Evolutionary conservation across 2,329 filamentous ascomycete species (phyloP).

Genomic region (Magnaporthales sp.): DNA sequence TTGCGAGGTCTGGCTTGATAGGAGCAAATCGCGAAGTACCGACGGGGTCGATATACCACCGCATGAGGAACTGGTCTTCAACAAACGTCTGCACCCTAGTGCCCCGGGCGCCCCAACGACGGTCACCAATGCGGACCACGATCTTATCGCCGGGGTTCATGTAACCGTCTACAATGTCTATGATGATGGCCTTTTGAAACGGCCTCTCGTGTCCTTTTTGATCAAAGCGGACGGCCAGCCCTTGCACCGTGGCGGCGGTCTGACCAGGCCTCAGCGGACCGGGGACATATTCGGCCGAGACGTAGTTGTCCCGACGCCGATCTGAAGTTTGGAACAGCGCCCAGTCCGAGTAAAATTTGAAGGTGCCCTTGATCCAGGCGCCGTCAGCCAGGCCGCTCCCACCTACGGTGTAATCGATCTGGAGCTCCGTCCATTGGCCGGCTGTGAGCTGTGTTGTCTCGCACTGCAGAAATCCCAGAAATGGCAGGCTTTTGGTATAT

Average conservation of each 20-base stretch:
- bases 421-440: conserved; percentile 21
- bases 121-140: conserved; percentile 22
- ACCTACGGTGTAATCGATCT: conserved; percentile 20
- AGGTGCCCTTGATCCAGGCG: conserved; percentile 28
- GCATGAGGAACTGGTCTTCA: conserved; percentile 22
- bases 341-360: conserved; percentile 29
- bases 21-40: conserved; percentile 24
- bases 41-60: conserved; percentile 27
- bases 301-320: conserved; percentile 19
- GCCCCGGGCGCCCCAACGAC: conserved; percentile 20
- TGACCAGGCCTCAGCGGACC: conserved; percentile 18
- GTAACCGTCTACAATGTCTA: conserved; percentile 26
- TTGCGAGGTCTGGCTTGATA: conserved; percentile 22
- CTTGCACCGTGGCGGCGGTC: conserved; percentile 23
- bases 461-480: conserved; percentile 18
- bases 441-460: conserved; percentile 15
- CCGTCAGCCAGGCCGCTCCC: conserved; percentile 23
- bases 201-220: conserved; percentile 28
- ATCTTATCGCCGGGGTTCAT: conserved; percentile 26
- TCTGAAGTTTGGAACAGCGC: conserved; percentile 24
- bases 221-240: conserved; percentile 23
- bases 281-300: conserved; percentile 22
- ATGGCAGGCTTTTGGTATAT: conserved; percentile 19
- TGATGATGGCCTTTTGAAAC: conserved; percentile 27
- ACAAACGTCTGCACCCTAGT: conserved; percentile 26